Conservation (phyloP, 2,329 filamentous ascomycete genomes). For the Fusarium verrucosum region DNA sequence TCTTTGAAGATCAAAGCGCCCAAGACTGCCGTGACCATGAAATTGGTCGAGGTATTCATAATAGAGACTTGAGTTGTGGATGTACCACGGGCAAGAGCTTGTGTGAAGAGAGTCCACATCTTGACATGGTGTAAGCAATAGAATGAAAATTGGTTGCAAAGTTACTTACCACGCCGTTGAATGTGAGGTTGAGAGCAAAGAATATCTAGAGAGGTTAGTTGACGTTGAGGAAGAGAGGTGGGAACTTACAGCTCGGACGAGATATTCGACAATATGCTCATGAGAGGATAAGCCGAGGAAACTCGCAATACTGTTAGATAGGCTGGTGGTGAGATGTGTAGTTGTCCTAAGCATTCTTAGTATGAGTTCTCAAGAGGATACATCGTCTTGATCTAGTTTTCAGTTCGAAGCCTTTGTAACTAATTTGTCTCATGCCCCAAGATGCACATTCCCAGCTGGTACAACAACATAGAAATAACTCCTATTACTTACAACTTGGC, state of each 20-base stretch:
- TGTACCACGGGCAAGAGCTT: slow-evolving; percentile 75
- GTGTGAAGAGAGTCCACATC: slow-evolving; percentile 88
- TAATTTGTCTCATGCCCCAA: background rate
- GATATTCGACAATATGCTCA: slow-evolving; percentile 57
- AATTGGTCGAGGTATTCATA: slow-evolving; percentile 84
- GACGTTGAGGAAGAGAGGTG: background rate
- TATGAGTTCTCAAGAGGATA: background rate
- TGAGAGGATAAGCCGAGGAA: slow-evolving; percentile 55
- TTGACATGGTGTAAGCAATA: slow-evolving; percentile 47
- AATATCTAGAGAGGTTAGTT: slow-evolving; percentile 63
- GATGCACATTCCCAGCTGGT: no score
- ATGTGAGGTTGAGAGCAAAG: slow-evolving; percentile 77
- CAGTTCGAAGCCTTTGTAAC: no score
- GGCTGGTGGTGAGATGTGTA: slow-evolving; percentile 61
- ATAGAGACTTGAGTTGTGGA: slow-evolving; percentile 84
- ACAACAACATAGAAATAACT: background rate
- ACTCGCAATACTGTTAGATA: slow-evolving; percentile 57
- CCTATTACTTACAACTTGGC: slow-evolving; percentile 74
- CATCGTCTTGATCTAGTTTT: background rate
- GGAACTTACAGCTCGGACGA: slow-evolving; percentile 59
- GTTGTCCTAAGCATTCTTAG: slow-evolving; percentile 57
- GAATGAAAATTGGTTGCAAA: background rate
- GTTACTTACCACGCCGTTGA: slow-evolving; percentile 72
- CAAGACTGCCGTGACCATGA: slow-evolving; percentile 78
- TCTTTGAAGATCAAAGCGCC: slow-evolving; percentile 77